Evolutionary conservation across 2,329 filamentous ascomycete genomes (phyloP), one percentile per base, ranked within the genome.

Genomic region (Triangularia setosa): DNA sequence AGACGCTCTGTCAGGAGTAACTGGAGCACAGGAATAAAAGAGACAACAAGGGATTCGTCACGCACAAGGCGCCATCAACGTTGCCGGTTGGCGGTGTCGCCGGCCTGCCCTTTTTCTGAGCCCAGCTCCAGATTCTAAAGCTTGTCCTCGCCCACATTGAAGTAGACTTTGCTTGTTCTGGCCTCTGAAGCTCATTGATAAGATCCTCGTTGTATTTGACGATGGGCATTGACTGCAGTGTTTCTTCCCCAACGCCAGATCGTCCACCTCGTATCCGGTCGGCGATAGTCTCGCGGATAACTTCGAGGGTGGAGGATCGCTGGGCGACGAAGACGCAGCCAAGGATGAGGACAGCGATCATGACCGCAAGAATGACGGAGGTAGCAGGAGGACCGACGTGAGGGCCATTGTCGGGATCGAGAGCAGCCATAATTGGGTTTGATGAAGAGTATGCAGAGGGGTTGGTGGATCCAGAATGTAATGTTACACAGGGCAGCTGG

Each of bases 141-240:
- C 40, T 21, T 18, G n/a, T 48, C 12, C n/a, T 48, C 40, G 40
- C n/a, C 40, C 40, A 48, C 11, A 48, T 21, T 1, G 40, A 48
- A 18, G n/a, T n/a, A 48, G 40, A 21, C n/a, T 48, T 48, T 55
- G 25, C 35, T 55, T 23, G 14, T 48, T 28, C 44, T 28, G 6
- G 61, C 1, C 23, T n/a, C n/a, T 48, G 18, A 28, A 24, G 18
- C 44, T 27, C 33, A 54, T 18, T 24, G 16, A 28, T 21, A 18
- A 54, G 25, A 16, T 25, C 24, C 18, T 61, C 27, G 40, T 61
- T 25, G 21, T 66, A 66, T 8, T 61, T 58, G 33, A 66, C 58
- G n/a, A 64, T 24, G 1, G 62, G 62, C 28, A 64, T 60, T 11
- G 33, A 60, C 30, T 28, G 28, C 12, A 64, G 62, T 7, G 33